phyloP scores from a whole-genome alignment of 306 rosid genomes.

The Luffa aegyptiaca region DNA sequence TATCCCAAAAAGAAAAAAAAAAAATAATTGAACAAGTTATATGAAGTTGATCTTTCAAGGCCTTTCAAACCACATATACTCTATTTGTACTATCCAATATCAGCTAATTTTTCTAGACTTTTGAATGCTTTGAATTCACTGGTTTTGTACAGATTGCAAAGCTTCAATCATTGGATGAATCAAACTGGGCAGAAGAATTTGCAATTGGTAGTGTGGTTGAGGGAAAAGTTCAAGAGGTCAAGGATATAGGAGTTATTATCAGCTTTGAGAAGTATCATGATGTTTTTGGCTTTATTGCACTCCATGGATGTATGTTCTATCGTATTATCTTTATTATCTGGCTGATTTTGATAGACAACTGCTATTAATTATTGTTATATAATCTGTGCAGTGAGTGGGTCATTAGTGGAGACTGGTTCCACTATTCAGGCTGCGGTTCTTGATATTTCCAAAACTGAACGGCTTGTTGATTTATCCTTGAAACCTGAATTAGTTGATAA shows the following conservation, averaged over 20 bases:
- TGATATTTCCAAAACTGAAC: slow-evolving; percentile 69
- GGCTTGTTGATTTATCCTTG: slow-evolving; percentile 67
- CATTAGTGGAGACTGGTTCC: slow-evolving; percentile 46
- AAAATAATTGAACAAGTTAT: not conserved
- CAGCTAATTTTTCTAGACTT: not conserved
- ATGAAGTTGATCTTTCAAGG: slow-evolving; percentile 11
- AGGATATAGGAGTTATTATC: slow-evolving; percentile 61
- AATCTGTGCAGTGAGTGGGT: slow-evolving; percentile 48
- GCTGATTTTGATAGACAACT: slow-evolving; percentile 10
- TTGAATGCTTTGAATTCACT: not conserved
- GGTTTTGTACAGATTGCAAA: slow-evolving; percentile 43
- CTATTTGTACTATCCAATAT: not conserved
- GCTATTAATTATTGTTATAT: slow-evolving; percentile 4
- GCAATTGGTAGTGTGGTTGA: slow-evolving; percentile 42
- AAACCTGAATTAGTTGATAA: slow-evolving; percentile 47
- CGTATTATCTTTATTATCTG: not conserved
- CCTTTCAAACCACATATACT: not conserved
- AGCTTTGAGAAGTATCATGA: slow-evolving; percentile 64
- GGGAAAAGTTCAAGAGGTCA: slow-evolving; percentile 66
- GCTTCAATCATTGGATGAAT: slow-evolving; percentile 36
- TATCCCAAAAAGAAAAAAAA: not conserved
- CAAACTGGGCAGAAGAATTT: slow-evolving; percentile 59
- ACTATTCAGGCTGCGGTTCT: slow-evolving; percentile 65
- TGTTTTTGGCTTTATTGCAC: slow-evolving; percentile 70
- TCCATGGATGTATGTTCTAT: slow-evolving; percentile 56